Evolutionary conservation across 202 grass and related monocot genomes (phyloP).

Genomic region (Elaeis oleifera): DNA sequence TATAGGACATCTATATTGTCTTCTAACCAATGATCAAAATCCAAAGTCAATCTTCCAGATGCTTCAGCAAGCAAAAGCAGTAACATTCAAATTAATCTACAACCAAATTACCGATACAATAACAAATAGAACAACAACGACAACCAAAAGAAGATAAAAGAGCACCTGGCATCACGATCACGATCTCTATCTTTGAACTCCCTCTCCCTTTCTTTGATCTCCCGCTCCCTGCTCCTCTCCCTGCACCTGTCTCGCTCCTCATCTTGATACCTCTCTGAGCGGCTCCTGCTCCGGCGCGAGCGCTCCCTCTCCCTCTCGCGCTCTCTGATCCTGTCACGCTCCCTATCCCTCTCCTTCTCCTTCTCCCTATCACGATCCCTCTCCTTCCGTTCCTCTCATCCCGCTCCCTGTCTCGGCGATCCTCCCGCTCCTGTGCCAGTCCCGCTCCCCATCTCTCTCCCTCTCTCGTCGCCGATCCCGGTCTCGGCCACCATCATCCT

Average conservation of each 20-base stretch:
- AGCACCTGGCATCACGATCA: conserved; percentile 35
- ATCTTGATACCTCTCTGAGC: conserved; percentile 39
- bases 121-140: too few species aligned
- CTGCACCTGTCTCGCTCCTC: conserved; percentile 42
- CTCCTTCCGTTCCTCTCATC: conserved; percentile 26
- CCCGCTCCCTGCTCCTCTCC: conserved; percentile 56
- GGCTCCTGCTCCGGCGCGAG: conserved; percentile 45
- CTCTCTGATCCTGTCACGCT: conserved; percentile 23
- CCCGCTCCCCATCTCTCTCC: neutral
- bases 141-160: neutral
- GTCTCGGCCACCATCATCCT: conserved; percentile 49
- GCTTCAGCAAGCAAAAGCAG: too few species aligned
- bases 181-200: conserved; percentile 34
- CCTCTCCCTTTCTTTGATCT: conserved; percentile 36
- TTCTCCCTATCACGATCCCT: conserved; percentile 30
- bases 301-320: conserved; percentile 18
- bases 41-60: too few species aligned
- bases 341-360: conserved; percentile 26
- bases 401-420: conserved; percentile 27
- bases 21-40: too few species aligned
- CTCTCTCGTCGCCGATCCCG: conserved; percentile 39
- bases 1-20: too few species aligned
- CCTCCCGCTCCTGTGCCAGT: conserved; percentile 16
- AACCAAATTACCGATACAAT: too few species aligned
- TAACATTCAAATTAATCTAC: too few species aligned